Evolutionary conservation across 495 filamentous ascomycete genomes (phyloP).

Genomic region (Xylaria scruposa): DNA sequence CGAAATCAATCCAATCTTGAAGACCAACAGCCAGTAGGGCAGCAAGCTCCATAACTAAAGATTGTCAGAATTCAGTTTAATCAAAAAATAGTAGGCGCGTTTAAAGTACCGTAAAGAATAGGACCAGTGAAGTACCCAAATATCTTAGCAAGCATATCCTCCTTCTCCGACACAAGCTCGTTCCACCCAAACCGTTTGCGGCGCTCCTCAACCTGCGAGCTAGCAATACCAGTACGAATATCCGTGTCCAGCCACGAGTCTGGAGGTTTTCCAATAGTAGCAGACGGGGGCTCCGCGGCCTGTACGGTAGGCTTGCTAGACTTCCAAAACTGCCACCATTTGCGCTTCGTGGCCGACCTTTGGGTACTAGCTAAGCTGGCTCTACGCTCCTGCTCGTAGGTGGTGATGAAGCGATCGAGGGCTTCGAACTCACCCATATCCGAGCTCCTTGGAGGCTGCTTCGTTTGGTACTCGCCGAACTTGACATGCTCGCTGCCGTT

Average conservation of each 20-base stretch:
- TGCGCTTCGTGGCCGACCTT: constrained; percentile 48
- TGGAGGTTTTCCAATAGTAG: constrained; percentile 58
- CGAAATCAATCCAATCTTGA: constrained; percentile 82
- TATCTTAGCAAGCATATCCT: constrained; percentile 78
- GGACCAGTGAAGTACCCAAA: constrained; percentile 81
- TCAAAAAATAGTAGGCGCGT: constrained; percentile 8
- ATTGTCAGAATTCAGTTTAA: not conserved
- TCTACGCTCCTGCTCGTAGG: constrained; percentile 62
- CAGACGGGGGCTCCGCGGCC: constrained; percentile 30
- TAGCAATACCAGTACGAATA: constrained; percentile 66
- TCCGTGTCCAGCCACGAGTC: constrained; percentile 80
- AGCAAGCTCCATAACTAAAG: constrained; percentile 82
- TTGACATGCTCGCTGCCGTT: constrained; percentile 33
- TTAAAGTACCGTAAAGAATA: constrained; percentile 77
- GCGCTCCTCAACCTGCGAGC: constrained; percentile 65
- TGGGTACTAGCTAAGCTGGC: constrained; percentile 62
- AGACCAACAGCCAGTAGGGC: constrained; percentile 80
- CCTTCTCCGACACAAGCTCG: constrained; percentile 77
- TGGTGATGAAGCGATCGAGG: constrained; percentile 72
- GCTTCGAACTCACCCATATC: constrained; percentile 49
- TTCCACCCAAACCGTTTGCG: constrained; percentile 75
- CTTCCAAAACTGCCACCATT: constrained; percentile 64
- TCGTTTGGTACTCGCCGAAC: constrained; percentile 34
- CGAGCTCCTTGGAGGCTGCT: constrained; percentile 31
- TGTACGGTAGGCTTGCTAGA: constrained; percentile 43